Percentiles rank a stretch among this genome's conserved stretches.
Evolutionary conservation across 1,139 yeast genomes (phyloP).

Genomic region (Candida anutae): DNA sequence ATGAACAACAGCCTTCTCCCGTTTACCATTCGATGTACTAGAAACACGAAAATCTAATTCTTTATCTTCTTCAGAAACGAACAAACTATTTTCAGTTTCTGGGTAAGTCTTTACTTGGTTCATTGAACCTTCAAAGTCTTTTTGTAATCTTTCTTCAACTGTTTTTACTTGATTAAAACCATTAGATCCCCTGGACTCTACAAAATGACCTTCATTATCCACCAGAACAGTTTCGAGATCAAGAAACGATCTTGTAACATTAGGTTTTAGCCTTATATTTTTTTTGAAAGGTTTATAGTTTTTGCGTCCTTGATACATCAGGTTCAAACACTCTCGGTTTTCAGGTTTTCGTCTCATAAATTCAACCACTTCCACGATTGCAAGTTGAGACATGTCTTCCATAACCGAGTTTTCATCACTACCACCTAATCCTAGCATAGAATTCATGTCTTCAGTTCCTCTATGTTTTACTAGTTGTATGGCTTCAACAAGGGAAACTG

Average conservation of each 20-base stretch:
- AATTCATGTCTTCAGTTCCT: conserved; percentile 17
- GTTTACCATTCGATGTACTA: too few species aligned
- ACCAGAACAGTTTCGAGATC: conserved; percentile 14
- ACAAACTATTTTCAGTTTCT: conserved; percentile 5
- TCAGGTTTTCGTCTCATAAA: conserved; percentile 10
- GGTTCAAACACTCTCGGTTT: conserved; percentile 1
- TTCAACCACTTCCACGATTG: conserved; percentile 30
- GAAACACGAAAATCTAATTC: too few species aligned
- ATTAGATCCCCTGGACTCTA: background rate
- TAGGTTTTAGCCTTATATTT: conserved; percentile 14
- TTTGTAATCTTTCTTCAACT: conserved; percentile 5
- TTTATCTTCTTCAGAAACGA: conserved; percentile 15
- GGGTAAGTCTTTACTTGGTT: conserved; percentile 13
- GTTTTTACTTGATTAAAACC: background rate
- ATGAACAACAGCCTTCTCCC: too few species aligned
- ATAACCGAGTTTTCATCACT: conserved; percentile 4
- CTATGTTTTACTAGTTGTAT: conserved; percentile 22
- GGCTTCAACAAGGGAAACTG: conserved; percentile 26
- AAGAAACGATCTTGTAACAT: conserved; percentile 19
- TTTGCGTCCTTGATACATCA: conserved; percentile 17
- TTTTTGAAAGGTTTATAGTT: conserved; percentile 33
- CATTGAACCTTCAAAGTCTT: conserved; percentile 23
- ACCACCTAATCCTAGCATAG: conserved; percentile 21
- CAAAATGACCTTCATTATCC: conserved; percentile 9
- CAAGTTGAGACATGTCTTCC: conserved; percentile 14